Percentiles rank a stretch among this genome's conserved stretches.
These are phyloP conservation scores for Brassica cretica DNA, from an alignment of 345 rosid species.

Conservation along the genomic window DNA sequence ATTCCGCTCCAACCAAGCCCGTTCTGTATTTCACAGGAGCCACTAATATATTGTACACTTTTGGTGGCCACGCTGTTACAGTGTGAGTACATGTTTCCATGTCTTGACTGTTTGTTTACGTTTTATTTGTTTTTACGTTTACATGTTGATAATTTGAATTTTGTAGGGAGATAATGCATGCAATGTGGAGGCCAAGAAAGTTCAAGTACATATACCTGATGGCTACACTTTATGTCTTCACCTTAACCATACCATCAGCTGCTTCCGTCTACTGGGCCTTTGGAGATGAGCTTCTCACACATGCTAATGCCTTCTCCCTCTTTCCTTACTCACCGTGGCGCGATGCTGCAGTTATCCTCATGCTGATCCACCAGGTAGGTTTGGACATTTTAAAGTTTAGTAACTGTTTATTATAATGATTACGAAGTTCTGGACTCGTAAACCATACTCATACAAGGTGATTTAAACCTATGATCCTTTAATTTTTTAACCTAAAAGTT, in stretches of 20 bases:
- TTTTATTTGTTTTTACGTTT: not conserved
- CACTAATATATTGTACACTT: slow-evolving; percentile 7
- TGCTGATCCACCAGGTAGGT: slow-evolving; percentile 8
- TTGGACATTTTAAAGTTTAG: not conserved
- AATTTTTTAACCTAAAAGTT: not conserved
- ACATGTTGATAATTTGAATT: not conserved
- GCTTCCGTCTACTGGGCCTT: slow-evolving; percentile 3
- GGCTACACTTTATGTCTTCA: slow-evolving; percentile 5
- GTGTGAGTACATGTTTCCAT: not conserved
- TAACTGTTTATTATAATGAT: not conserved
- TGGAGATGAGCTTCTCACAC: slow-evolving; percentile 14
- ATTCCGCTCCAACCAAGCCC: slow-evolving; percentile 6
- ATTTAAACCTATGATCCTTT: not conserved
- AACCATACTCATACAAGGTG: not conserved
- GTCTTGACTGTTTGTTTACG: not conserved
- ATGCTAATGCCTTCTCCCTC: slow-evolving; percentile 12
- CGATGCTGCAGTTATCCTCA: slow-evolving; percentile 9
- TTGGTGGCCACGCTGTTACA: slow-evolving; percentile 9
- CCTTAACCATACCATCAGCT: slow-evolving; percentile 9
- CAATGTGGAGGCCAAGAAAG: slow-evolving; percentile 7
- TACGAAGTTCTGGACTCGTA: not conserved
- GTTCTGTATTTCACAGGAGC: slow-evolving; percentile 10
- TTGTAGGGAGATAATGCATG: slow-evolving; percentile 11
- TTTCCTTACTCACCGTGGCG: not conserved
- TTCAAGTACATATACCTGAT: not conserved